Evolutionary conservation across 768 basidiomycete species (phyloP).

Genomic region (Sporobolomyces pararoseus): DNA sequence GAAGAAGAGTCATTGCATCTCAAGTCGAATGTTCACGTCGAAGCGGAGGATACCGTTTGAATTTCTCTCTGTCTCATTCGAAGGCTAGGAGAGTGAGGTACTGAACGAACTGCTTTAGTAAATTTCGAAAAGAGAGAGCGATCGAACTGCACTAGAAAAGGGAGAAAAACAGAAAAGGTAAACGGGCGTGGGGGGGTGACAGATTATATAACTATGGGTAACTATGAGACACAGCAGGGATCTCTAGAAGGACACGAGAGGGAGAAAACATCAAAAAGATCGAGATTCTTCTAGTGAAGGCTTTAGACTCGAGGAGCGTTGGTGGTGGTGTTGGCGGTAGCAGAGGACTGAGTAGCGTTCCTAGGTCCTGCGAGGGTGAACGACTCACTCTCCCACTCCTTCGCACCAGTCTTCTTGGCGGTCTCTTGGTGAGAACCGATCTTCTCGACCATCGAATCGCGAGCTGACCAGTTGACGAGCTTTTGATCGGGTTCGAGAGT

Average conservation of each 20-base stretch:
- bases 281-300: too few relatives aligned
- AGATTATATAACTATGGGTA: conserved; percentile 1
- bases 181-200: neutral
- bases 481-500: conserved; percentile 67
- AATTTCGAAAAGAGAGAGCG: too few relatives aligned
- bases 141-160: too few relatives aligned
- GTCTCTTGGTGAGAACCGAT: conserved; percentile 53
- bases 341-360: neutral
- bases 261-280: neutral
- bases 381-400: conserved; percentile 54
- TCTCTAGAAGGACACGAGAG: neutral
- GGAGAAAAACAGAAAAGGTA: too few relatives aligned
- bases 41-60: too few relatives aligned
- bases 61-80: too few relatives aligned
- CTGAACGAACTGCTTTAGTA: too few relatives aligned
- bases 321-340: neutral
- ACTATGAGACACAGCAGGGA: neutral
- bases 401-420: conserved; percentile 51
- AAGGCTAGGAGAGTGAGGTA: too few relatives aligned
- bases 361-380: conserved; percentile 48
- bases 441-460: conserved; percentile 56
- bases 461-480: conserved; percentile 53
- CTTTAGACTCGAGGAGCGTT: neutral
- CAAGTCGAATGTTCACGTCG: too few relatives aligned
- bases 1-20: too few relatives aligned